phyloP scores from a whole-genome alignment of 139 green algal species.

The Chlorella sp. region DNA sequence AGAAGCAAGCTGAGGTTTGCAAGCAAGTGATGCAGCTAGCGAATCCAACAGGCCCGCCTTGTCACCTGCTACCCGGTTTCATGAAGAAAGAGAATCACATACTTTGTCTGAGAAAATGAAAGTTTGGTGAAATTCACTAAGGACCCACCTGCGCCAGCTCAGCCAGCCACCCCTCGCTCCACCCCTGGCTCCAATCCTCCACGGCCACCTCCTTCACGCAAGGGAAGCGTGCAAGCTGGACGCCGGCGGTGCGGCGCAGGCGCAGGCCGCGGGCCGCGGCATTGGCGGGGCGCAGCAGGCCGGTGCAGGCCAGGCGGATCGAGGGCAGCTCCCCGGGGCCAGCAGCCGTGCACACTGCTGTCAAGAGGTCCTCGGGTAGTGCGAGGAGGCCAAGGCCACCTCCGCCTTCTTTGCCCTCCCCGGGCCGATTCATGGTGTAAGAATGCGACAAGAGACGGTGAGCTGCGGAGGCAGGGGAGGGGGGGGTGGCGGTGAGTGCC shows the following conservation, averaged over 20 bases:
- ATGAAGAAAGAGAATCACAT: no score
- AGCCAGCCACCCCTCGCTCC: slow-evolving; percentile 11
- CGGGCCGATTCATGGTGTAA: no score
- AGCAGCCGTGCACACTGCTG: not conserved
- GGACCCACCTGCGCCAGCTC: not conserved
- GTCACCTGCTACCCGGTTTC: not conserved
- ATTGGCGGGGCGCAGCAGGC: not conserved
- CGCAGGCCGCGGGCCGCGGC: not conserved
- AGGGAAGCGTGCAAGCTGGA: not conserved
- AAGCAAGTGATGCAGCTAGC: no score
- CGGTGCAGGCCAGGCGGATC: not conserved
- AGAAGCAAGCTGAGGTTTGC: not conserved
- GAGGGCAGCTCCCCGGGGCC: not conserved
- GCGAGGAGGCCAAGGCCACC: not conserved
- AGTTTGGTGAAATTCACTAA: no score
- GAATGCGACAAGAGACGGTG: no score
- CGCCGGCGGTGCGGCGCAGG: not conserved
- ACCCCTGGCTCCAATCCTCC: not conserved
- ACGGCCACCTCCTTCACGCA: not conserved
- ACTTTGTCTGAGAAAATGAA: no score
- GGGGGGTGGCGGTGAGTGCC: no score
- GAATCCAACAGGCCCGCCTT: no score
- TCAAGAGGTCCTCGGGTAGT: not conserved
- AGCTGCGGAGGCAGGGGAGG: no score
- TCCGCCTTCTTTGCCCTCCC: no score